Evolutionary conservation across 2,329 filamentous ascomycete genomes (phyloP), one percentile per base, ranked within the genome.

Genomic region (Mariannaea elegans): DNA sequence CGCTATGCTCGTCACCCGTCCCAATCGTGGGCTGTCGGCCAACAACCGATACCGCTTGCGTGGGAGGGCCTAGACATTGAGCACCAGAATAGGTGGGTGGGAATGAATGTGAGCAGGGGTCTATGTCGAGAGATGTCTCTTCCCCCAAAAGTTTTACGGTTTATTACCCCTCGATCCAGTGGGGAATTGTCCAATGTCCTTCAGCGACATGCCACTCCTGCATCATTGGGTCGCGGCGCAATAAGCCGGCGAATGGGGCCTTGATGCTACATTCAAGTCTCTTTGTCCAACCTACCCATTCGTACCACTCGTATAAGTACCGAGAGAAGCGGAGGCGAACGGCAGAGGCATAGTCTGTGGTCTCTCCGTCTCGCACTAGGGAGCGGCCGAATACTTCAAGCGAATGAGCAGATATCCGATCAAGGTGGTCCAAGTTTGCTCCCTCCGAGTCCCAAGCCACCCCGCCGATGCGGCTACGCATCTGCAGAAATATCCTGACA

Each of bases 141-240:
- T 56, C 57, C 56, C 59, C 56, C 42, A 47, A 45, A 32, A 39
- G 32, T 58, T 51, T 46, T 57, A 38, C 57, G 38, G 31, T 24
- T n/a, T 24, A n/a, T n/a, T 65, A 55, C 66, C 65, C 66, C 66
- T 71, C 65, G 68, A 71, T 71, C 65, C 68, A 47, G 68, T 66
- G 67, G 67, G 64, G 67, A 66, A 70, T 68, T 67, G 58, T 52
- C 64, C 67, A 70, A 68, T 71, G 61, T 63, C 38, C 49, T 62
- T 64, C 39, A 24, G 49, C 57, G 63, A 66, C 68, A 71, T 69
- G 62, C 68, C 68, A 71, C 64, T 58, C 63, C 45, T 64, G 59
- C 66, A 66, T 70, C 39, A 34, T 31, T 56, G 52, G 44, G 51
- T 59, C 42, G 38, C 46, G 23, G 41, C 34, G 36, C 32, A 31